Percentiles rank a stretch among this genome's conserved stretches.
Conservation (phyloP, 148 eudicot genomes). For the Fagopyrum tataricum region DNA sequence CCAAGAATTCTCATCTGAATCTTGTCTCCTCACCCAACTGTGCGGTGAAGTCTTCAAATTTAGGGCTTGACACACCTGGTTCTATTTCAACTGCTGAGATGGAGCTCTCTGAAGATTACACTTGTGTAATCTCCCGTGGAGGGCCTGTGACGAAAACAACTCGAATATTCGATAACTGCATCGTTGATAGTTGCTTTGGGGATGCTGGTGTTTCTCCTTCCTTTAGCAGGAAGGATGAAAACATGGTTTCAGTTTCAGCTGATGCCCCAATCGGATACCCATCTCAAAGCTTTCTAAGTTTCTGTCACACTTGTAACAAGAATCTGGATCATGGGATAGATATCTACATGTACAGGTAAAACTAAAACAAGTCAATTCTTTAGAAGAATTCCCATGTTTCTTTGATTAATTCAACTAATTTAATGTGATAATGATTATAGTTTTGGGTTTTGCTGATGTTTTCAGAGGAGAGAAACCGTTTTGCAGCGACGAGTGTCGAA, state of each 20-base stretch:
- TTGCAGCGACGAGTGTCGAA: conserved; percentile 53
- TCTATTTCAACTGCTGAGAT: conserved; percentile 38
- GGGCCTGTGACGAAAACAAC: conserved; percentile 57
- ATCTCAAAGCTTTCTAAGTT: conserved; percentile 51
- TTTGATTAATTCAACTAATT: background rate
- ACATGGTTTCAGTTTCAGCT: conserved; percentile 15
- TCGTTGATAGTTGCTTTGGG: conserved; percentile 47
- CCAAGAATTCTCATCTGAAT: conserved; percentile 29
- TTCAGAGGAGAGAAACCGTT: conserved; percentile 62
- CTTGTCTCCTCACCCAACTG: conserved; percentile 18
- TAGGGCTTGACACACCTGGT: conserved; percentile 18
- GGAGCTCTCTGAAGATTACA: conserved; percentile 67
- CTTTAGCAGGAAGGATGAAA: conserved; percentile 9
- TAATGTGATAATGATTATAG: background rate
- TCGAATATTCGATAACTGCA: conserved; percentile 55
- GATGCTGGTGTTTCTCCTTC: conserved; percentile 20
- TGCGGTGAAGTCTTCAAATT: background rate
- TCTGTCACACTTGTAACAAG: conserved; percentile 53
- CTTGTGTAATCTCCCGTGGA: conserved; percentile 45
- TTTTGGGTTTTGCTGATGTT: background rate
- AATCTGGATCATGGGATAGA: conserved; percentile 49
- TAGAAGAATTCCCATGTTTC: background rate
- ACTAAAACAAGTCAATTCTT: too few relatives aligned
- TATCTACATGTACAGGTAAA: conserved; percentile 65
- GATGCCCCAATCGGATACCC: conserved; percentile 31